phyloP scores from a whole-genome alignment of 805 yeast species.

The Naumovozyma baii region DNA sequence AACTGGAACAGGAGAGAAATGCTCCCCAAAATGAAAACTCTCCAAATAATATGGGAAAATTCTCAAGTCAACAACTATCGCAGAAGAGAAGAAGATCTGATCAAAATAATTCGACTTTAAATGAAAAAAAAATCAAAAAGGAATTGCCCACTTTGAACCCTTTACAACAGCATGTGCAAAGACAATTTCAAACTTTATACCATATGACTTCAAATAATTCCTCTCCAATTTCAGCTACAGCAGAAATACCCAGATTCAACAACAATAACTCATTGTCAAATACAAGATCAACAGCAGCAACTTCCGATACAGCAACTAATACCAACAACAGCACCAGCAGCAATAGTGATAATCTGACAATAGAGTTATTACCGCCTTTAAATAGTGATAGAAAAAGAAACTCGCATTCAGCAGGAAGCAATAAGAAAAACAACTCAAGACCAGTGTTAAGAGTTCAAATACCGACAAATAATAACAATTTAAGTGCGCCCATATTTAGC shows the following conservation, averaged over 20 bases:
- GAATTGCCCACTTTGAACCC: slow-evolving; percentile 14
- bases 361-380: slow-evolving; percentile 1
- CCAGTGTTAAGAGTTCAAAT: slow-evolving; percentile 58
- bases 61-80: slow-evolving; percentile 1
- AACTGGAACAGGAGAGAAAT: no score
- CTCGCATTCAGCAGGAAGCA: not conserved
- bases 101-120: not conserved
- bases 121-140: not conserved
- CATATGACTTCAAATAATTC: slow-evolving; percentile 8
- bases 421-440: slow-evolving; percentile 31
- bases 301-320: not conserved
- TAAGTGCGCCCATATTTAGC: slow-evolving; percentile 21
- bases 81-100: slow-evolving; percentile 1
- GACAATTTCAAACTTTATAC: slow-evolving; percentile 20
- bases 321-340: slow-evolving; percentile 1
- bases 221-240: not conserved
- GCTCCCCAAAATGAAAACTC: no score
- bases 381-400: slow-evolving; percentile 1
- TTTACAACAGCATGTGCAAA: slow-evolving; percentile 21
- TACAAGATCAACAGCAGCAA: not conserved
- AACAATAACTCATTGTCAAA: no score
- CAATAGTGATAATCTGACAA: slow-evolving; percentile 1
- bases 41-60: not conserved
- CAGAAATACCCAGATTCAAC: not conserved
- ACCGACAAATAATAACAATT: slow-evolving; percentile 37